Evolutionary conservation across 371 early-diverging fungal genomes (phyloP), one percentile per base, ranked within the genome.

Genomic region (Mortierella polycephala): DNA sequence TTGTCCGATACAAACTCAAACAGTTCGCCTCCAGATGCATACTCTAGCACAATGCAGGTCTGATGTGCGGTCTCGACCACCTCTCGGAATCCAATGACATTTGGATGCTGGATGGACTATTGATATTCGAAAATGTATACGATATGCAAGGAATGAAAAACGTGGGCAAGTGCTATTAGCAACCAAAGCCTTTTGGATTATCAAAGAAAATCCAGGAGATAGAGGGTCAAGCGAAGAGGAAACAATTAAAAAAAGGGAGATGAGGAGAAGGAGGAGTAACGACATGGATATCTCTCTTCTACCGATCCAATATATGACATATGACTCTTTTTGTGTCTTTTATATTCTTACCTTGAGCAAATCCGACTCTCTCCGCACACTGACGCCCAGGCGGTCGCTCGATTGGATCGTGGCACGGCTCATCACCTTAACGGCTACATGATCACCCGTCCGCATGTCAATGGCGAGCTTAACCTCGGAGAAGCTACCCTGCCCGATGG

Each of bases 61-160:
- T 88, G 85, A 14, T 84, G 82, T 12, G 85, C 83, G 8, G 92
- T 92, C 66, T 89, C 90, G 75, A 94, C 87, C 7, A 91, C 89
- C 52, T 92, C 93, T 56, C 89, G 85, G 11, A 94, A 82, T 39
- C 85, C 86, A 20, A 94, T 89, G 56, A 94, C 89, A 68, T 91
- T 89, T 10, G 90, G 87, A 77, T 92, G 91, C 10, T 85, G 75
- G 30, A 92, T 86, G 39, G 83, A 83, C 86, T 90, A 82, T 54
- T 20, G 7, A 41, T 16, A 7, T 46, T 16, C 8, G 23, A 42
- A 67, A 47, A 60, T 21, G 14, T 42, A 62, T 18, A 46, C 9
- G 44, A 50, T 18, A 44, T 13, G 11, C 13, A 45, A 13, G 16
- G 18, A 45, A 52, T 23, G 21, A 47, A 47, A 20, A 54, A 50